phyloP scores from a whole-genome alignment of 768 basidiomycete genomes.

The Hypholoma fasciculare region DNA sequence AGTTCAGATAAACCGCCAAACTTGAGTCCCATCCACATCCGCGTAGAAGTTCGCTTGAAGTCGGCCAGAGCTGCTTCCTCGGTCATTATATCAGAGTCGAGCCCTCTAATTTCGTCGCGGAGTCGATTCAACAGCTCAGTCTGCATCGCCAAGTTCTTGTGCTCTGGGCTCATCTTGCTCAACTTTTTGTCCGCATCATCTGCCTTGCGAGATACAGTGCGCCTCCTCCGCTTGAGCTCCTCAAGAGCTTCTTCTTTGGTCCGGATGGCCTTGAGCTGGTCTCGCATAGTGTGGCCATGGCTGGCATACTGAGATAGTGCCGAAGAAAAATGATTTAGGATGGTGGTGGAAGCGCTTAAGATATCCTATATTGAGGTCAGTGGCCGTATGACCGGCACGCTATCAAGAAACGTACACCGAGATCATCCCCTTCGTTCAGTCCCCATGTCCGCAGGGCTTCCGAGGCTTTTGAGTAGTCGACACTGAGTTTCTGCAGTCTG shows the following conservation, averaged over 20 bases:
- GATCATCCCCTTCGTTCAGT: conserved; percentile 78
- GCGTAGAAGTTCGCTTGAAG: conserved; percentile 73
- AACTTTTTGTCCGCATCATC: conserved; percentile 88
- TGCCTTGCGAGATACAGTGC: conserved; percentile 64
- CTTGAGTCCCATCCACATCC: conserved; percentile 77
- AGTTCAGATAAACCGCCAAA: conserved; percentile 86
- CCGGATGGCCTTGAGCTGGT: conserved; percentile 80
- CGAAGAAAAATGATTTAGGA: conserved; percentile 66
- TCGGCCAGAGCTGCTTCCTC: conserved; percentile 83
- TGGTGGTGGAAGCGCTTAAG: conserved; percentile 64
- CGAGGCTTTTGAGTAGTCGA: conserved; percentile 66
- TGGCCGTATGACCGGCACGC: conserved; percentile 1
- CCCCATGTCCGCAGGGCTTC: conserved; percentile 78
- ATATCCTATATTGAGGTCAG: conserved; percentile 54
- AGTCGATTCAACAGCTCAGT: conserved; percentile 70
- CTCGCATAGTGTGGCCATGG: conserved; percentile 69
- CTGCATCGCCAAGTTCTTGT: conserved; percentile 79
- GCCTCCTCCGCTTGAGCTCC: conserved; percentile 70
- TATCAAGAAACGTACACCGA: conserved; percentile 51
- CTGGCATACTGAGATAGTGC: conserved; percentile 70
- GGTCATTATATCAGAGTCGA: conserved; percentile 82
- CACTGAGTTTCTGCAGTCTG: conserved; percentile 66
- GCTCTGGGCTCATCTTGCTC: conserved; percentile 84
- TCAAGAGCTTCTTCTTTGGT: conserved; percentile 84
- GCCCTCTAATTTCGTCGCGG: conserved; percentile 70